Evolutionary conservation across 1,139 yeast genomes (phyloP).

Genomic region (Sugiyamaella castrensis): DNA sequence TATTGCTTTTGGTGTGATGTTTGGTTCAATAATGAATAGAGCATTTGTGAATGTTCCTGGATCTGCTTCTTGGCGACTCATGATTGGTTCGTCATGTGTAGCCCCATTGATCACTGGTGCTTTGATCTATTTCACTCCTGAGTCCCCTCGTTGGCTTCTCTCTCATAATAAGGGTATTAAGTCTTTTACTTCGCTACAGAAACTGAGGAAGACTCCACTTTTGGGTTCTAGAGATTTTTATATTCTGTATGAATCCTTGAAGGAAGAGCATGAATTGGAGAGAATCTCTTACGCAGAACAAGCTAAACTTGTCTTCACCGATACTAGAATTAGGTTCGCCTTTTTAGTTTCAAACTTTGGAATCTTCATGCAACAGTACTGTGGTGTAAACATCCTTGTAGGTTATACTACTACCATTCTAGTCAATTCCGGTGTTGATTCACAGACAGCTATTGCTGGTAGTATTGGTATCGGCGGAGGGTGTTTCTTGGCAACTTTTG

Average conservation of each 20-base stretch:
- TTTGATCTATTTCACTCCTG: constrained; percentile 62
- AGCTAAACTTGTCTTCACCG: constrained; percentile 37
- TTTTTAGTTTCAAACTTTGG: constrained; percentile 71
- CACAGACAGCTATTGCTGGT: constrained; percentile 9
- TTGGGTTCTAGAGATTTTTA: constrained; percentile 16
- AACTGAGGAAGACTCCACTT: constrained; percentile 43
- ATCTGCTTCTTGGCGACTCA: constrained; percentile 40
- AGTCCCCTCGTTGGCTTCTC: constrained; percentile 67
- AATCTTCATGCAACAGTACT: constrained; percentile 83
- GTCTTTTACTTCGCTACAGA: constrained; percentile 46
- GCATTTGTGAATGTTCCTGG: constrained; percentile 22
- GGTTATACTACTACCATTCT: constrained; percentile 38
- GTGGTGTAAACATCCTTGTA: constrained; percentile 82
- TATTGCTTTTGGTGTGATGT: constrained; percentile 81
- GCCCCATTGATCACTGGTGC: constrained; percentile 35
- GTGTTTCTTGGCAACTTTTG: constrained; percentile 13
- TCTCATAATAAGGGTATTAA: constrained; percentile 47
- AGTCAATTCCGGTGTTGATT: constrained; percentile 13
- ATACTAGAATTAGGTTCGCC: constrained; percentile 77
- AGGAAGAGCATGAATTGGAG: constrained; percentile 30
- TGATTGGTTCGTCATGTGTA: constrained; percentile 39
- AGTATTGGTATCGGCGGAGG: constrained; percentile 16
- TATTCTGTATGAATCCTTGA: constrained; percentile 8
- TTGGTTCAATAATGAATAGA: constrained; percentile 67
- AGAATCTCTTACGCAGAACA: no score